Percentiles rank a stretch among this genome's conserved stretches.
phyloP scores from a whole-genome alignment of 768 basidiomycete genomes.

The Galerina marginata region DNA sequence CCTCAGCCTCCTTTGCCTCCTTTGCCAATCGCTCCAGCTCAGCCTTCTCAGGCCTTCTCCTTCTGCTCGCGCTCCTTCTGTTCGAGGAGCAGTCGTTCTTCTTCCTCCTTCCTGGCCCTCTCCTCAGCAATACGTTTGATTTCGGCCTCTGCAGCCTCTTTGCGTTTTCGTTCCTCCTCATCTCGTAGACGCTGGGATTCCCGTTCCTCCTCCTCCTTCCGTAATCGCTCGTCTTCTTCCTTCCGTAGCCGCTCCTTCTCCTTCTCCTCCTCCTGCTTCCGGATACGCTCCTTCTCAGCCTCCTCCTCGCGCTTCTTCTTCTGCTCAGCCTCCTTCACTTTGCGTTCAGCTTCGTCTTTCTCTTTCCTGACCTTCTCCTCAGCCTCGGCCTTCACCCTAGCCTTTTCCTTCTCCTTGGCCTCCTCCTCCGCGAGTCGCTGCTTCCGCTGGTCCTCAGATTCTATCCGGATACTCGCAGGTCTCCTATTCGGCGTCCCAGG shows the following conservation, averaged over 20 bases:
- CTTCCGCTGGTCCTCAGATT: slow-evolving; percentile 56
- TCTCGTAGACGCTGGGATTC: slow-evolving; percentile 42
- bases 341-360: slow-evolving; percentile 49
- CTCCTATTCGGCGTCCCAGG: slow-evolving; percentile 44
- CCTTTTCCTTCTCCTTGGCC: slow-evolving; percentile 50
- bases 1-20: slow-evolving; percentile 54
- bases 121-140: slow-evolving; percentile 39
- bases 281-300: slow-evolving; percentile 30
- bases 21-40: slow-evolving; percentile 43
- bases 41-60: slow-evolving; percentile 37
- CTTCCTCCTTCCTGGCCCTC: slow-evolving; percentile 53
- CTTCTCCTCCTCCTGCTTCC: slow-evolving; percentile 52
- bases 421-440: slow-evolving; percentile 53
- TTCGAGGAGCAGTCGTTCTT: slow-evolving; percentile 27
- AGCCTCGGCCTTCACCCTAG: slow-evolving; percentile 45
- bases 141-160: slow-evolving; percentile 46
- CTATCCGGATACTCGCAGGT: slow-evolving; percentile 60
- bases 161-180: slow-evolving; percentile 41
- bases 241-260: slow-evolving; percentile 42
- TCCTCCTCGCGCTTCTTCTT: slow-evolving; percentile 41
- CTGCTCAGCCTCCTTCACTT: slow-evolving; percentile 45
- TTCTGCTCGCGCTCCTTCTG: slow-evolving; percentile 39
- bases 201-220: slow-evolving; percentile 51
- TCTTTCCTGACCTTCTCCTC: slow-evolving; percentile 48
- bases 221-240: slow-evolving; percentile 34